phyloP scores from a whole-genome alignment of 2,329 filamentous ascomycete species.

The Coniochaeta pulveracea region DNA sequence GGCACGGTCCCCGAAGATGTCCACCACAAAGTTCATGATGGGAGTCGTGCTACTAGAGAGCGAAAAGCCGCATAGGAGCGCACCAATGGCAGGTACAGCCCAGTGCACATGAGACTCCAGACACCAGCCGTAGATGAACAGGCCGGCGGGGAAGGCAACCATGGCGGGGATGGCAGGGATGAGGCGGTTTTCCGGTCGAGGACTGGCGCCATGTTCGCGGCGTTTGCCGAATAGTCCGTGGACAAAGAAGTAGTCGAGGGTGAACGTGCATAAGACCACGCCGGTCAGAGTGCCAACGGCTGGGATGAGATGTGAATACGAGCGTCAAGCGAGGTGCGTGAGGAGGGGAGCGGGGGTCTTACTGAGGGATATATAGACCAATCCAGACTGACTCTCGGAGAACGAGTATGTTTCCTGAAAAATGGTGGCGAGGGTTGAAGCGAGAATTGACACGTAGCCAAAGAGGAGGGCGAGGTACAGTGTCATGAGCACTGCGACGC shows the following conservation, averaged over 20 bases:
- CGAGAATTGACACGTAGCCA: slow-evolving; percentile 37
- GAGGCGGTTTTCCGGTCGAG: slow-evolving; percentile 24
- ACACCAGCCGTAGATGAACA: slow-evolving; percentile 38
- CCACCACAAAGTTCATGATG: too few relatives aligned
- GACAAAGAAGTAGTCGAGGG: too few relatives aligned
- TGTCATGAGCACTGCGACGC: slow-evolving; percentile 30
- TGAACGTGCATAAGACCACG: too few relatives aligned
- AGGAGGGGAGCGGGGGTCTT: slow-evolving; percentile 41
- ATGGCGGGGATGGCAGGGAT: slow-evolving; percentile 22
- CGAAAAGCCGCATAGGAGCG: too few relatives aligned
- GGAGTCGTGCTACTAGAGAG: too few relatives aligned
- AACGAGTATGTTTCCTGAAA: slow-evolving; percentile 34
- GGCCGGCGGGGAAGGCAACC: slow-evolving; percentile 30
- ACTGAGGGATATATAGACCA: too few relatives aligned
- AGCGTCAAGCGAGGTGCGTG: slow-evolving; percentile 31
- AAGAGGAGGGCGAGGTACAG: slow-evolving; percentile 36
- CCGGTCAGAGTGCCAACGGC: too few relatives aligned
- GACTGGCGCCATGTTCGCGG: slow-evolving; percentile 14
- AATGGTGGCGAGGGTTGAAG: slow-evolving; percentile 39
- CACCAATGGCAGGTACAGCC: slow-evolving; percentile 47
- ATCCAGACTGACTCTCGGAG: slow-evolving; percentile 27
- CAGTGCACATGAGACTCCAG: slow-evolving; percentile 30
- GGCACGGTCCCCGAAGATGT: slow-evolving; percentile 29
- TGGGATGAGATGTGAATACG: too few relatives aligned
- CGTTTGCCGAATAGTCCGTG: too few relatives aligned